These are phyloP conservation scores for Hypomontagnella monticulosa DNA, from an alignment of 495 filamentous ascomycete species.

Conservation along the genomic window DNA sequence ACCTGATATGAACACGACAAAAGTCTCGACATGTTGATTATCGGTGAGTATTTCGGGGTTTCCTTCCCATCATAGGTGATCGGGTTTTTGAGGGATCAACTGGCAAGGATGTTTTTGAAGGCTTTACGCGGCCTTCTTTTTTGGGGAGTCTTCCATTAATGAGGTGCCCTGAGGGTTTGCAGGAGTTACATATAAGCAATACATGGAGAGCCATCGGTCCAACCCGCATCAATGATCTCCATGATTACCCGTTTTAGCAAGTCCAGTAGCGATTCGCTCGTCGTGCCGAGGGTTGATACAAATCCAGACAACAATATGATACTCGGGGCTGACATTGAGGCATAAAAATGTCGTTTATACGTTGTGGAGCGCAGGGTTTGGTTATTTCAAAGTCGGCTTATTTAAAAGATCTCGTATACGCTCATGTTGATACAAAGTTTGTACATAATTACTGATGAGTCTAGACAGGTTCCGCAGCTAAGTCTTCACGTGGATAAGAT, in stretches of 20 bases:
- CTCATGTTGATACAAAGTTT: too few species aligned
- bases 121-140: slow-evolving; percentile 35
- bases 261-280: slow-evolving; percentile 10
- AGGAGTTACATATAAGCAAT: slow-evolving; percentile 3
- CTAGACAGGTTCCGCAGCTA: too few species aligned
- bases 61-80: slow-evolving; percentile 13
- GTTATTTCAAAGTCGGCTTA: not conserved
- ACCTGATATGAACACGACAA: slow-evolving; percentile 1
- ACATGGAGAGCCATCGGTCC: slow-evolving; percentile 20
- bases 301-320: not conserved
- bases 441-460: too few species aligned
- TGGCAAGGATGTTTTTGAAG: slow-evolving; percentile 22
- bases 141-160: slow-evolving; percentile 19
- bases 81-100: slow-evolving; percentile 35
- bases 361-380: slow-evolving; percentile 12
- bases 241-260: slow-evolving; percentile 29
- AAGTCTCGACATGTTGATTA: not conserved
- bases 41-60: slow-evolving; percentile 1
- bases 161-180: slow-evolving; percentile 9
- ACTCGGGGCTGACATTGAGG: slow-evolving; percentile 10
- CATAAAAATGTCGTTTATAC: slow-evolving; percentile 15
- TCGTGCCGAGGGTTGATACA: too few species aligned
- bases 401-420: too few species aligned
- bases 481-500: not conserved
- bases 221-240: slow-evolving; percentile 21